Evolutionary conservation across 495 filamentous ascomycete species (phyloP).

Genomic region (Sporormia fimetaria): DNA sequence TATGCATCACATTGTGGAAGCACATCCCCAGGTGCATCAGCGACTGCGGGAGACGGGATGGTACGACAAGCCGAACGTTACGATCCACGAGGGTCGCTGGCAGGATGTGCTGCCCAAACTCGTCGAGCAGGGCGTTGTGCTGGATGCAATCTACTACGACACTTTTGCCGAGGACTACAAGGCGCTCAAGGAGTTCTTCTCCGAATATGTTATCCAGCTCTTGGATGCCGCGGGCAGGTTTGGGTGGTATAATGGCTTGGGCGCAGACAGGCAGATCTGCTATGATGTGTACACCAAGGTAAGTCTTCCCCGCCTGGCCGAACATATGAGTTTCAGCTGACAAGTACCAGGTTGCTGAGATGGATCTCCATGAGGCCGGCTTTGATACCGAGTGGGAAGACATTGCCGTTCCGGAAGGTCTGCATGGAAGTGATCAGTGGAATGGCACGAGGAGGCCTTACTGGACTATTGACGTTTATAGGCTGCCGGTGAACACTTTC

Average conservation of each 20-base stretch:
- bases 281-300: slow-evolving; percentile 89
- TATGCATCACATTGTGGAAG: slow-evolving; percentile 37
- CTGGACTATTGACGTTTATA: slow-evolving; percentile 71
- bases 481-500: slow-evolving; percentile 41
- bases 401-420: slow-evolving; percentile 51
- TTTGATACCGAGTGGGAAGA: slow-evolving; percentile 81
- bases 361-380: slow-evolving; percentile 85
- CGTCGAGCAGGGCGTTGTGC: slow-evolving; percentile 49
- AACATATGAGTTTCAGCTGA: not conserved
- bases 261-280: slow-evolving; percentile 81
- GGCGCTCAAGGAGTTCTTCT: slow-evolving; percentile 71
- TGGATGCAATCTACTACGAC: slow-evolving; percentile 87
- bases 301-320: slow-evolving; percentile 1
- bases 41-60: slow-evolving; percentile 50
- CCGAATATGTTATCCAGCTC: slow-evolving; percentile 62
- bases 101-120: slow-evolving; percentile 62
- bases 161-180: slow-evolving; percentile 82
- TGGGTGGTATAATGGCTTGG: slow-evolving; percentile 90
- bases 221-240: slow-evolving; percentile 60
- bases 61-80: slow-evolving; percentile 46
- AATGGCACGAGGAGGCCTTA: slow-evolving; percentile 74
- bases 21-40: slow-evolving; percentile 55
- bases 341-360: slow-evolving; percentile 55
- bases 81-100: slow-evolving; percentile 61
- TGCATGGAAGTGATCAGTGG: slow-evolving; percentile 54